Evolutionary conservation across 1,139 yeast genomes (phyloP), one percentile per base, ranked within the genome.

Genomic region (Eremothecium gossypii): DNA sequence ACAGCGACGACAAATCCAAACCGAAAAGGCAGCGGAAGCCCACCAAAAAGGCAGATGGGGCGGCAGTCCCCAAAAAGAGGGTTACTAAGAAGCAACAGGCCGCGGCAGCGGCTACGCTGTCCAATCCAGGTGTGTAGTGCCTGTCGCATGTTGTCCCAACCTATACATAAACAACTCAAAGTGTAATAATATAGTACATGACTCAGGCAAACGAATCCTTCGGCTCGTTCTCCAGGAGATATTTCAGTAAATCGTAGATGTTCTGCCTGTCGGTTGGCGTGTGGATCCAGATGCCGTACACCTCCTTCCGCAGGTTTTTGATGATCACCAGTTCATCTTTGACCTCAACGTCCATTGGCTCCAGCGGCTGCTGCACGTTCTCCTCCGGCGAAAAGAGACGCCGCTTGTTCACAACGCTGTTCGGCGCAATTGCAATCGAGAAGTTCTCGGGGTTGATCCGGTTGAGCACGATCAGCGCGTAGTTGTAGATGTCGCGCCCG

Each of bases 201-300:
- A 20, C 28, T 48, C 40, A 60, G 31, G 61, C 56, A 44, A 60
- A 60, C 8, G 64, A 53, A 29, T 53, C 57, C 45, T 58, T 57
- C 29, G 64, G 63, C 41, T 58, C 62, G 44, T 50, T 57, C 32
- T 60, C 62, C 34, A 59, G 45, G 23, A 59, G 49, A 45, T 54
- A 60, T 43, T 78, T 74, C 32, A 85, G 63, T 43, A 83, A 66
- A 56, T 74, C 73, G 53, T 68, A 73, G 37, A 84, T 68, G 51
- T 76, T 73, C 39, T 71, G 71, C 53, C 96, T 69, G 54, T 87
- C 96, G 3, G 71, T 75, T 43, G 78, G 83, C 47, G 83, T 79
- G 58, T 83, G 87, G 17, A 87, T 73, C 96, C 96, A 89, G 44
- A 89, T 68, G 1, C 97, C 96, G 59, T 77, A 87, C 43, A 87